These are phyloP conservation scores for Amanita molliuscula DNA, from an alignment of 768 basidiomycete genomes.

Conservation along the genomic window DNA sequence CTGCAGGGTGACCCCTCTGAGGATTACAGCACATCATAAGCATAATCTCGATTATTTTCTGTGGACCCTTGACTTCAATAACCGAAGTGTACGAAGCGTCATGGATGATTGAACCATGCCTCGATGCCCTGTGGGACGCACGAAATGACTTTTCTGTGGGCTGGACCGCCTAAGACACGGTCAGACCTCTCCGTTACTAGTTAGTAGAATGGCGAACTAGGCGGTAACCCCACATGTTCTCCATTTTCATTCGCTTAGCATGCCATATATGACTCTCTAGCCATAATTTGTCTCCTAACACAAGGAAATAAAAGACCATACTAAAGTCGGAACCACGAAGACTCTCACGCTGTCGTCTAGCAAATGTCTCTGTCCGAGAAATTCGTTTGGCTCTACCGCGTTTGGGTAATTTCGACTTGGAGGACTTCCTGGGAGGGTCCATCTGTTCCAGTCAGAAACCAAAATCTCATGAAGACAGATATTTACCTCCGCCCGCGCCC, in stretches of 20 bases:
- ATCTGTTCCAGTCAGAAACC: constrained; percentile 23
- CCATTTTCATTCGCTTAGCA: constrained; percentile 94
- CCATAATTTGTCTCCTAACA: constrained; percentile 80
- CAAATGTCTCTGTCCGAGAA: constrained; percentile 48
- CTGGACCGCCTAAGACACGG: constrained; percentile 49
- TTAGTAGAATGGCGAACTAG: constrained; percentile 37
- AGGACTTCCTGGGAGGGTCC: constrained; percentile 30
- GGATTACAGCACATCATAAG: constrained; percentile 55
- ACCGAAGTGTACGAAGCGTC: constrained; percentile 82
- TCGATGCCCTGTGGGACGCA: constrained; percentile 81
- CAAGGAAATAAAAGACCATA: background rate
- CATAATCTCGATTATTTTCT: constrained; percentile 38
- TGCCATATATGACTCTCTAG: constrained; percentile 97
- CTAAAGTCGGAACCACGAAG: background rate
- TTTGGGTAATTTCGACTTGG: constrained; percentile 42
- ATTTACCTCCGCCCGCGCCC: constrained; percentile 73
- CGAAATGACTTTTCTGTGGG: constrained; percentile 92
- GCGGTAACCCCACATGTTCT: constrained; percentile 84
- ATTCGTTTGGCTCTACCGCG: constrained; percentile 50
- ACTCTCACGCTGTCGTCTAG: constrained; percentile 63
- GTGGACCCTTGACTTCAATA: constrained; percentile 63
- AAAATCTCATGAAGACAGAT: background rate
- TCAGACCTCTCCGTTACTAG: background rate
- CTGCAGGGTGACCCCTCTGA: constrained; percentile 47
- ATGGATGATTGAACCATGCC: constrained; percentile 79